phyloP scores from a whole-genome alignment of 2,329 filamentous ascomycete species.

The Pseudophaeomoniella oleicola region DNA sequence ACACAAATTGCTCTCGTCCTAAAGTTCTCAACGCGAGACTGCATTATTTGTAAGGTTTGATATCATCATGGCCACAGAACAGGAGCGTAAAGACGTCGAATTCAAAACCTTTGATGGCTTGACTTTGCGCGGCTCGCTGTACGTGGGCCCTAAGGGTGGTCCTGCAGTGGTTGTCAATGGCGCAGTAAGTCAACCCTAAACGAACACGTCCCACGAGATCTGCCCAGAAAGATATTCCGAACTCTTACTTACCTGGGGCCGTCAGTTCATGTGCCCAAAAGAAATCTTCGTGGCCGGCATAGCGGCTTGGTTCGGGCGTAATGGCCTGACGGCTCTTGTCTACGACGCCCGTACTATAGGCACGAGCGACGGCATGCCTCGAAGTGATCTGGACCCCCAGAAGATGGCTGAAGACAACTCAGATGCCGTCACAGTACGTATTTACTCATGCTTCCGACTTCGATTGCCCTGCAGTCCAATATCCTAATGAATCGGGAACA shows the following conservation, averaged over 20 bases:
- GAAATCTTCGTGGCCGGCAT: constrained; percentile 13
- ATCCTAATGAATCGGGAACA: background rate
- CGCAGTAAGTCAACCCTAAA: background rate
- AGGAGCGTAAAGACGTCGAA: constrained; percentile 16
- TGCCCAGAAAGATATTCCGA: background rate
- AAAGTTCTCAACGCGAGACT: background rate
- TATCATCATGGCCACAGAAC: background rate
- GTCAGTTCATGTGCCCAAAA: constrained; percentile 15
- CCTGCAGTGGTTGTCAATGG: background rate
- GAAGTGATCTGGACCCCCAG: constrained; percentile 18
- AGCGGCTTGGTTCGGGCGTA: constrained; percentile 10
- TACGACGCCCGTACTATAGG: constrained; percentile 21
- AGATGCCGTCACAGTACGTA: constrained; percentile 20
- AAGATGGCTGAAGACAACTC: constrained; percentile 19
- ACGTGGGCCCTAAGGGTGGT: constrained; percentile 11
- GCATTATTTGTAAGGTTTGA: background rate
- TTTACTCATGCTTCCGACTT: constrained; percentile 10
- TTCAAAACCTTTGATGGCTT: constrained; percentile 27
- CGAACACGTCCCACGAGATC: background rate
- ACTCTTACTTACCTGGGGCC: background rate
- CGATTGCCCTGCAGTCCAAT: background rate
- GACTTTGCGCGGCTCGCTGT: constrained; percentile 23
- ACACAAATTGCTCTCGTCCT: background rate
- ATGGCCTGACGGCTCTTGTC: constrained; percentile 14
- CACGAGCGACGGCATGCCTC: constrained; percentile 18